Base-by-base conservation (phyloP, 2,329 filamentous ascomycete genomes). In the Arthrobotrys entomopaga region DNA sequence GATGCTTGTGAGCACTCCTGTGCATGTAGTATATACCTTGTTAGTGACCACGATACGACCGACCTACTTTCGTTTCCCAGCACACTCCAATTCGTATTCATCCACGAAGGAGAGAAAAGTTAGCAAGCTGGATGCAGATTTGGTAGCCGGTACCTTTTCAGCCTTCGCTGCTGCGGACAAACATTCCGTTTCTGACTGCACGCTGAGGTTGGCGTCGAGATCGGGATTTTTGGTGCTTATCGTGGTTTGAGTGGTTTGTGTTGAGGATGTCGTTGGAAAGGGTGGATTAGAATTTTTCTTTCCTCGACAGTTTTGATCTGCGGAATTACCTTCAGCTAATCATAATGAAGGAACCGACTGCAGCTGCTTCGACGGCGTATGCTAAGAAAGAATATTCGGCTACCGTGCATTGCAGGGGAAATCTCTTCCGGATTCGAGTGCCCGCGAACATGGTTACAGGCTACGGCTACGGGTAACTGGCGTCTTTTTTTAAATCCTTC, bases 221-320 rank as follows among this genome's bases (percentile, higher is more conserved):
- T 73, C 67, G 67, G 63, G 67, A 16, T 34, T 73, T 73, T 73
- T 13, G 67, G 43, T 65, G 60, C n/a, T 49, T 59, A 74, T 74
- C 70, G 70, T 53, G 56, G n/a, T 60, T 19, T 8, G 34, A 53
- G 40, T 52, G n/a, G 1, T 52, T 34, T 65, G 59, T 34, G 67
- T 65, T 65, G 67, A 48, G 59, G 53, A 48, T 53, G 65, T 50
- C 65, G 65, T 69, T 61, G 29, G 63, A 22, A 50, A 11, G 19
- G 46, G 26, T 26, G 50, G 24, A 22, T 34, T 34, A 53, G 52
- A 56, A 50, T 52, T 70, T 50, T 19, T 5, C 20, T 19, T 15
- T n/a, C n/a, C n/a, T n/a, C n/a, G n/a, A n/a, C n/a, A n/a, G n/a
- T n/a, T n/a, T n/a, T n/a, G n/a, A n/a, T n/a, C n/a, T n/a, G n/a